phyloP scores from a whole-genome alignment of 148 eudicot genomes.

The Chenopodium album region DNA sequence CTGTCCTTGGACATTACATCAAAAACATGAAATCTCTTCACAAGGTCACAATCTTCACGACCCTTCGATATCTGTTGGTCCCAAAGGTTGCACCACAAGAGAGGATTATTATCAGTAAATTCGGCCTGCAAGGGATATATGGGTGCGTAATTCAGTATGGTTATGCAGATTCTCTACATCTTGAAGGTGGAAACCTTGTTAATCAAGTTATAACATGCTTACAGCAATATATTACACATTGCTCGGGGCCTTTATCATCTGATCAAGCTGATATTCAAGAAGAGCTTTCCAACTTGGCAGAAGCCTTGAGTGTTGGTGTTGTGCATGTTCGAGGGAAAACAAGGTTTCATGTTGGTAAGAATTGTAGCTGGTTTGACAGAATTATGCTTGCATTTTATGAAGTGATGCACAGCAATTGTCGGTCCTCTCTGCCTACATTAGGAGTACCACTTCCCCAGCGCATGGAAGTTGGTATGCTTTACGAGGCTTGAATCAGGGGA shows the following conservation, averaged over 20 bases:
- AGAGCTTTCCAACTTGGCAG: slow-evolving; percentile 43
- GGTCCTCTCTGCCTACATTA: slow-evolving; percentile 56
- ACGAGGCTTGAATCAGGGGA: slow-evolving; percentile 37
- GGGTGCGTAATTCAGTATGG: slow-evolving; percentile 63
- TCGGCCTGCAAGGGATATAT: slow-evolving; percentile 51
- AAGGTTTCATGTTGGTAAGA: slow-evolving; percentile 50
- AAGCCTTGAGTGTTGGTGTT: slow-evolving; percentile 50
- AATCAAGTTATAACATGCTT: slow-evolving; percentile 41
- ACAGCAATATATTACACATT: slow-evolving; percentile 33
- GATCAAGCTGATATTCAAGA: slow-evolving; percentile 25
- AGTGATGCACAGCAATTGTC: slow-evolving; percentile 61
- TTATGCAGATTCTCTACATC: slow-evolving; percentile 49
- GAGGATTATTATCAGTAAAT: slow-evolving; percentile 40
- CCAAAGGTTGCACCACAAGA: slow-evolving; percentile 52
- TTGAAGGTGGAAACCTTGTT: slow-evolving; percentile 52
- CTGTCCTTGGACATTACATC: slow-evolving; percentile 61
- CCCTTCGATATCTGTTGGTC: slow-evolving; percentile 53
- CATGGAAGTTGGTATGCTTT: slow-evolving; percentile 59
- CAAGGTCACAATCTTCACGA: slow-evolving; percentile 55
- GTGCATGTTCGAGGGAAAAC: slow-evolving; percentile 72
- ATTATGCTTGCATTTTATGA: slow-evolving; percentile 63
- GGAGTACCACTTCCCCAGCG: slow-evolving; percentile 45
- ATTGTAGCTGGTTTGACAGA: slow-evolving; percentile 55
- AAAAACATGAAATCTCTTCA: slow-evolving; percentile 64
- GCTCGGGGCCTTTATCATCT: slow-evolving; percentile 7